Evolutionary conservation across 345 rosid species (phyloP), one percentile per base, ranked within the genome.

Genomic region (Sapria himalayana): DNA sequence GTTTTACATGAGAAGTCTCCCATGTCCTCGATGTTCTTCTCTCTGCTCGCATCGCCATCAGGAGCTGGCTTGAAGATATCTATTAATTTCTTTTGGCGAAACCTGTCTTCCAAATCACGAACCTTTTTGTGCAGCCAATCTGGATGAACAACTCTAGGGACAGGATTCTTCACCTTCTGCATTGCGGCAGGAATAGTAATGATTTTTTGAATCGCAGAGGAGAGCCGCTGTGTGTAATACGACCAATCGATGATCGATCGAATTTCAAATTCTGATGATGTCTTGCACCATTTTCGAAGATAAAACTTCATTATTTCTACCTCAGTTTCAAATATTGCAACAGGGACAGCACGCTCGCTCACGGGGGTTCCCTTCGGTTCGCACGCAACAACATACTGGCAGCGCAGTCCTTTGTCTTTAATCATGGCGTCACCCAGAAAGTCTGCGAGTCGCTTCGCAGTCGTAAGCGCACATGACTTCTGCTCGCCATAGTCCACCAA

Each of bases 151-250:
- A 86, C 97, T 57, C 97, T 70, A 46, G 97, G 94, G 25, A 86
- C 97, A 32, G 97, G 97, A 72, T 86, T 86, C 49, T 68, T 52
- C 53, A 86, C 97, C 94, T 86, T 86, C 64, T 86, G 97, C 97
- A 81, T 86, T 50, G 97, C 97, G 33, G 97, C 97, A 69, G 97
- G 97, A 56, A 86, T 86, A 24, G 94, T 86, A 45, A 86, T 63
- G 45, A 70, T 81, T 54, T 86, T 86, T 60, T 86, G 97, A 62
- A 86, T 65, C 41, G 97, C 76, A 42, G 97, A 86, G 53, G 76
- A 60, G 43, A 86, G 91, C 16, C 97, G 75, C 59, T 86, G 94
- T 65, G 76, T 81, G 64, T 86, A 86, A 58, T 86, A 86, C 19
- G 73, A 65, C 97, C 97, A 86, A 60, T 81, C 97, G 46, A 86